Evolutionary conservation across 1,284 basidiomycete genomes (phyloP), one percentile per base, ranked within the genome.

Genomic region (Leccinum variabile): DNA sequence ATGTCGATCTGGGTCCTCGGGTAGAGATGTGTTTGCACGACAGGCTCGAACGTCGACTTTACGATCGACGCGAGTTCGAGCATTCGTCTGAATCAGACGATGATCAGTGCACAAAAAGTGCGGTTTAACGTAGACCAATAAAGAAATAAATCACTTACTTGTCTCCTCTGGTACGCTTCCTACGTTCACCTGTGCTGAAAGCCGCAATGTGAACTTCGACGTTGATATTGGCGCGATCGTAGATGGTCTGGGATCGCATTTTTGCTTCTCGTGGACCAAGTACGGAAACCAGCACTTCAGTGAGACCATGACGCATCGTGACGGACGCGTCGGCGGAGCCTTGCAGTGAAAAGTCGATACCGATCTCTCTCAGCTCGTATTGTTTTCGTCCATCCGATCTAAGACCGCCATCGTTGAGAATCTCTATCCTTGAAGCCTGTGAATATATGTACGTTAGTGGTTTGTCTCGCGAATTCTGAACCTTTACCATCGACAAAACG

Each of bases 1-100:
- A 99, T 90, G 76, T 97, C 92, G 75, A 99, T 97, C 75, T 96
- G 89, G 33, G 92, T 92, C 58, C 97, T 89, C 7, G 97, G 97
- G 77, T 97, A 98, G 56, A 98, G 84, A 66, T 86, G 86, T 1
- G 91, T 91, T 74, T 96, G 92, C 46, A 99, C 86, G 59, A 97
- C 94, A 50, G 96, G 94, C 73, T 98, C 95, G 70, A 99, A 98
- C 0, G 97, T 98, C 44, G 93, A 90, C 77, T 94, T 91, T 67
- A 99, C 89, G 13, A 90, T 87, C 2, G 92, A 84, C 2, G 90
- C 92, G 64, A 98, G 83, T 76, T 99, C 97, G 63, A 94, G 81
- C 62, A 94, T 84, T 18, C 95, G 93, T 76, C 97, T 98, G 58
- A 63, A 33, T 6, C 41, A 57, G 41, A 37, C 2, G 16, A 41